These are phyloP conservation scores for Lasiosphaeris hirsuta DNA, from an alignment of 495 filamentous ascomycete genomes.

Conservation along the genomic window DNA sequence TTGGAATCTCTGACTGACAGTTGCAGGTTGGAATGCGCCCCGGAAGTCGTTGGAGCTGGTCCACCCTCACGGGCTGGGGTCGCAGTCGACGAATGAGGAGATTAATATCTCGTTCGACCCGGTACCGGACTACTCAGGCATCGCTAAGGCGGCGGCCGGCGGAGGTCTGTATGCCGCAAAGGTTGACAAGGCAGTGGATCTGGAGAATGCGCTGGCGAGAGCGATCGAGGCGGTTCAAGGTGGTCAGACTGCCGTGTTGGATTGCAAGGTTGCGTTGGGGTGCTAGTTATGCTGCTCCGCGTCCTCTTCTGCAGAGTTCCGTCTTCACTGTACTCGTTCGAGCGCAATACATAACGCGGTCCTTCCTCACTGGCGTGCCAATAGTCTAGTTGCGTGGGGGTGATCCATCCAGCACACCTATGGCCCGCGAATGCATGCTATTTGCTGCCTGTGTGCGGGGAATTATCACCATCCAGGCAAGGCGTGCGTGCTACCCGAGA, in stretches of 20 bases:
- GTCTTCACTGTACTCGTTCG: too few species aligned
- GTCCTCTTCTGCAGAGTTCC: not conserved
- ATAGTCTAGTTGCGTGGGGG: slow-evolving; percentile 10
- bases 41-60: slow-evolving; percentile 72
- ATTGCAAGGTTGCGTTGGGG: slow-evolving; percentile 44
- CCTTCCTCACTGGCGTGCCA: not conserved
- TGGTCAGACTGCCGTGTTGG: slow-evolving; percentile 66
- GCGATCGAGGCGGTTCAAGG: slow-evolving; percentile 65
- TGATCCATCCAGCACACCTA: not conserved
- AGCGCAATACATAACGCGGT: too few species aligned
- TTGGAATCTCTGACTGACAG: slow-evolving; percentile 9
- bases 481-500: not conserved
- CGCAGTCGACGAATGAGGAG: slow-evolving; percentile 75
- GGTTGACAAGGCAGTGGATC: slow-evolving; percentile 56
- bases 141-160: slow-evolving; percentile 84
- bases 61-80: slow-evolving; percentile 76
- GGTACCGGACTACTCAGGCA: slow-evolving; percentile 83
- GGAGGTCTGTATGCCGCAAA: slow-evolving; percentile 64
- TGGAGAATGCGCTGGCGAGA: slow-evolving; percentile 59
- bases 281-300: slow-evolving; percentile 24
- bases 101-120: slow-evolving; percentile 88
- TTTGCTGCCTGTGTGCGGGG: slow-evolving; percentile 12
- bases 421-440: slow-evolving; percentile 2
- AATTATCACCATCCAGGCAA: not conserved
- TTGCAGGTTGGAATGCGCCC: slow-evolving; percentile 79